phyloP scores from a whole-genome alignment of 495 filamentous ascomycete genomes.

The Paragyromitra xinjiangensis region DNA sequence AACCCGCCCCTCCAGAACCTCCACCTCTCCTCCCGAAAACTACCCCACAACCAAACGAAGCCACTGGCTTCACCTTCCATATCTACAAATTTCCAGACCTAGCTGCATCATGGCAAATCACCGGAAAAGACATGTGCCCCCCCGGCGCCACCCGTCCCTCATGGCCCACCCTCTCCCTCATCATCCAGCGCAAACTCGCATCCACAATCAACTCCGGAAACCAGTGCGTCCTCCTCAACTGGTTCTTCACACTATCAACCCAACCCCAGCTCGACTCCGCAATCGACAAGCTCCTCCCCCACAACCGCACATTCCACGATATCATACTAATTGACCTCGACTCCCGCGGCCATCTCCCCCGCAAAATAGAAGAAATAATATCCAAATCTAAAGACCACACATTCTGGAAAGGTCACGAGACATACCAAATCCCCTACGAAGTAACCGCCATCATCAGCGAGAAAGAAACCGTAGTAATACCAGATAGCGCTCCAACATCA shows the following conservation, averaged over 20 bases:
- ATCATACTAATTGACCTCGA: conserved; percentile 12
- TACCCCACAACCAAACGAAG: background rate
- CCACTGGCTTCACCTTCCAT: conserved; percentile 8
- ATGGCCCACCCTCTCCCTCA: background rate
- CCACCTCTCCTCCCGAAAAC: conserved; percentile 6
- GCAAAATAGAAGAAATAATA: background rate
- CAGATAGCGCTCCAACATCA: background rate
- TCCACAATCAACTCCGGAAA: background rate
- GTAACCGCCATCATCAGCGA: background rate
- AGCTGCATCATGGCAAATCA: background rate
- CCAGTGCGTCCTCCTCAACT: conserved; percentile 15
- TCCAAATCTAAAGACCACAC: too few species aligned
- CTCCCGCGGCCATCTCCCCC: background rate
- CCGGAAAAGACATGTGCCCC: conserved; percentile 1
- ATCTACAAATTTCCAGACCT: conserved; percentile 13
- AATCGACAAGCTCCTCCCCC: conserved; percentile 8
- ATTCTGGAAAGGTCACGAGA: conserved; percentile 24
- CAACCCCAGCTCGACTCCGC: conserved; percentile 29
- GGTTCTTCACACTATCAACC: conserved; percentile 3
- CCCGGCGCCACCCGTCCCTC: background rate
- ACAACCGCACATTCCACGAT: conserved; percentile 16
- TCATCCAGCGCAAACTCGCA: background rate
- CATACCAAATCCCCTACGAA: background rate
- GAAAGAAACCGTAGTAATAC: background rate
- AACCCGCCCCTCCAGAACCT: conserved; percentile 17